Evolutionary conservation across 768 basidiomycete genomes (phyloP).

Genomic region (Russula sp.): DNA sequence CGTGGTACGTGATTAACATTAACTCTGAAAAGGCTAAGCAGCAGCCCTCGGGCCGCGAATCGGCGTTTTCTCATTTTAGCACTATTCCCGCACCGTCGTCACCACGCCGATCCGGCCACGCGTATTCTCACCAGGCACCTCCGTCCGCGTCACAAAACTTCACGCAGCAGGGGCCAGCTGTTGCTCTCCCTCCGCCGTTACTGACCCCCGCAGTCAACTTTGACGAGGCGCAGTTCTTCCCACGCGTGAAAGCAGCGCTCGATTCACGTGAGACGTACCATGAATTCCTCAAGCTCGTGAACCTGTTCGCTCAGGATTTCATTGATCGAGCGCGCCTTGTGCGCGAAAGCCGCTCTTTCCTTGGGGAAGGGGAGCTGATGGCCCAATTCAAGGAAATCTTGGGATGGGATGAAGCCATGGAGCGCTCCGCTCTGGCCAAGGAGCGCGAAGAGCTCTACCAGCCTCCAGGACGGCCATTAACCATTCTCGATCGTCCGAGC

Average conservation of each 20-base stretch:
- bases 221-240: conserved; percentile 86
- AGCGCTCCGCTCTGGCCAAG: conserved; percentile 34
- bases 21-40: conserved; percentile 33
- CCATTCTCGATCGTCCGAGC: conserved; percentile 43
- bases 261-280: conserved; percentile 78
- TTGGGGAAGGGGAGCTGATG: conserved; percentile 73
- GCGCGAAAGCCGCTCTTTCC: conserved; percentile 73
- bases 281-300: conserved; percentile 93
- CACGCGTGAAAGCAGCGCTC: conserved; percentile 74
- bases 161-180: conserved; percentile 7
- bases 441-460: conserved; percentile 34
- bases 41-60: conserved; percentile 31
- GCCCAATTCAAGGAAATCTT: conserved; percentile 80
- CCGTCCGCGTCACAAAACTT: conserved; percentile 16
- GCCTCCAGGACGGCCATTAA: conserved; percentile 32
- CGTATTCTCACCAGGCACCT: conserved; percentile 25
- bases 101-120: conserved; percentile 32
- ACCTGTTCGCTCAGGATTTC: conserved; percentile 90
- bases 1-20: not conserved
- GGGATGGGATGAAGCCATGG: conserved; percentile 78
- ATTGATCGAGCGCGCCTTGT: conserved; percentile 85
- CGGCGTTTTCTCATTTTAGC: conserved; percentile 34
- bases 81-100: conserved; percentile 34
- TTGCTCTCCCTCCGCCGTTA: conserved; percentile 26
- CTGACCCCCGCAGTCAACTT: conserved; percentile 31